Evolutionary conservation across 495 filamentous ascomycete genomes (phyloP), one percentile per base, ranked within the genome.

Genomic region (Darksidea phi): DNA sequence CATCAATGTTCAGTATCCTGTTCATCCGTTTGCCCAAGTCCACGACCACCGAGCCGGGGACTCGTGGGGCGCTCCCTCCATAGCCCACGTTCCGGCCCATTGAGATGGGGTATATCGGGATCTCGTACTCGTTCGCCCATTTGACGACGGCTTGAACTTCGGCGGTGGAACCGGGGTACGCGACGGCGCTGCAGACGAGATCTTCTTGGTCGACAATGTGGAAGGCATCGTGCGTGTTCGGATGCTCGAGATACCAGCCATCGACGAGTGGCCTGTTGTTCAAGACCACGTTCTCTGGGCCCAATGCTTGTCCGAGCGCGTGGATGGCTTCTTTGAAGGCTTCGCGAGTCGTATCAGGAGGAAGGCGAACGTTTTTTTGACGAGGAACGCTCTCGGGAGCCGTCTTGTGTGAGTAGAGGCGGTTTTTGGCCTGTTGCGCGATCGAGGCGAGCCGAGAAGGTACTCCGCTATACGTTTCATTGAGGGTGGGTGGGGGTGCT

Each of bases 21-120:
- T 81, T 79, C 82, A 85, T 85, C 41, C 77, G 71, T 41, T 70
- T 74, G 8, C 81, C 81, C 2, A 86, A 72, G 57, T 85, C 80
- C 0, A 86, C 45, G 4, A 78, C 78, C 0, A 85, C 76, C 26
- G 73, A 76, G 8, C 82, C 83, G 1, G 73, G 75, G 1, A 85
- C 76, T 17, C 81, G 71, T 0, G 82, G 80, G 0, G 81, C 80
- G 0, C 81, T 77, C 26, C 84, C 84, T 18, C 83, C 84, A 67
- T 86, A 84, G 6, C 80, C 81, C 15, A 78, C 61, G 50, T 84
- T 84, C 12, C 80, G 67, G 0, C 82, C 81, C 56, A 82, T 79
- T 6, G 77, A 81, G 50, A 79, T 77, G 2, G 82, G 78, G 61
- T 77, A 85, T 43, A 84, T 72, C 6, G 82, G 81, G 13, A 85